Base-by-base conservation (phyloP, 176 grass and related monocot species). In the Ensete ventricosum region DNA sequence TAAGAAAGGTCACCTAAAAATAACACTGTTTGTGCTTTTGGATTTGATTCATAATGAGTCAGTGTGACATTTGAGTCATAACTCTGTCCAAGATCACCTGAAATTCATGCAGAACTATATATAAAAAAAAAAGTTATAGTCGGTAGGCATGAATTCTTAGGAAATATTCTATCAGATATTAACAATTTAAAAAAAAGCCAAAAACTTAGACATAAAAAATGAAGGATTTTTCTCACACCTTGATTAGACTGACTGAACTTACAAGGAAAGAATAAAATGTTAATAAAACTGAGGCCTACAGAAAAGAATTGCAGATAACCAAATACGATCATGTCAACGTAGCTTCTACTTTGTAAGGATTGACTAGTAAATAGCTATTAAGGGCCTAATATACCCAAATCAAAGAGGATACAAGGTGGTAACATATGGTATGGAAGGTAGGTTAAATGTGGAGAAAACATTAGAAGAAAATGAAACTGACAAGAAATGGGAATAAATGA, bases 1-100 rank as follows among this genome's bases (percentile, higher is more conserved):
- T 97, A 93, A 29, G 90, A 88, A 68, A 97, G 80, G 9, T 97
- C 93, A 7, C 93, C 90, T 1, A 88, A 81, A 72, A 84, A 96
- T 69, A 96, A 83, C 50, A 92, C 90, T 1, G 93, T 79, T 78
- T 90, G 74, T 8, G 81, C 87, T 43, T 90, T 73, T 69, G 78
- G 71, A 82, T 90, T 90, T 67, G 79, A 77, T 69, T 97, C 90
- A 1, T 97, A 97, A 87, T 97, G 93, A 3, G 90, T 55, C 14
- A 97, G 85, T 0, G 93, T 93, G n/a, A 34, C 75, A 77, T 97
- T 93, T 4, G 90, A 97, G 69, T 93, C 93, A 1, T 81, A 97
- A 52, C 83, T 93, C 65, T 97, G 93, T 51, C 93, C 93, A 0
- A 97, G 93, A 83, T 97, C 93, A 49, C 93, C 93, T 97, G 81